A percentile compares a stretch with the other conserved stretches of the same genome.
These are phyloP conservation scores for Lipomyces mesembrius DNA, from an alignment of 805 yeast genomes.

Conservation along the genomic window DNA sequence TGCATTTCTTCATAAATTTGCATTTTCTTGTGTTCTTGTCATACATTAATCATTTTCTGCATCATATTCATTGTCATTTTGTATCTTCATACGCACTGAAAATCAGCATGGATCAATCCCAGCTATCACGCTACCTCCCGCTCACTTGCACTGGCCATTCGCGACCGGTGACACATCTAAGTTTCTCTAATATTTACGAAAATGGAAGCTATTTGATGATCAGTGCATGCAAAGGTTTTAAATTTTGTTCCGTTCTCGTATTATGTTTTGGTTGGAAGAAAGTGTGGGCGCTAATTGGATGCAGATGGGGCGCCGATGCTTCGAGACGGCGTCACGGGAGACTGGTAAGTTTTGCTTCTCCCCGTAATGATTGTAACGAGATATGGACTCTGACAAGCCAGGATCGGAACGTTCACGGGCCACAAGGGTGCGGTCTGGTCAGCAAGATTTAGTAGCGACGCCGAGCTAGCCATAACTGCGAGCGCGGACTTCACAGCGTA, in stretches of 20 bases:
- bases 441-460: slow-evolving; percentile 40
- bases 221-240: slow-evolving; percentile 45
- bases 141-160: slow-evolving; percentile 47
- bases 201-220: slow-evolving; percentile 40
- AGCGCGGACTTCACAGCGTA: slow-evolving; percentile 46
- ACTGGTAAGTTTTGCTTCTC: slow-evolving; percentile 39
- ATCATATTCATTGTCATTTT: not conserved
- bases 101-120: slow-evolving; percentile 16
- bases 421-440: slow-evolving; percentile 48
- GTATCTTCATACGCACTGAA: not conserved
- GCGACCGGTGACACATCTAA: slow-evolving; percentile 45
- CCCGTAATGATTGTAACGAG: not conserved
- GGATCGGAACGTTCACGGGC: slow-evolving; percentile 46
- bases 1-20: not conserved
- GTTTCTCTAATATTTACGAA: slow-evolving; percentile 39
- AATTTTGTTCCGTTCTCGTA: too few relatives aligned
- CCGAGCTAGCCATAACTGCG: slow-evolving; percentile 41
- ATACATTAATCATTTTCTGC: not conserved
- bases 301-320: slow-evolving; percentile 46
- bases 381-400: slow-evolving; percentile 2
- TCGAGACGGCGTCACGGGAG: slow-evolving; percentile 46
- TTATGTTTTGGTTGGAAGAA: too few relatives aligned
- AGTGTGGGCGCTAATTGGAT: not conserved
- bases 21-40: not conserved
- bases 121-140: slow-evolving; percentile 38